Evolutionary conservation across 202 grass and related monocot species (phyloP), one percentile per base, ranked within the genome.

Genomic region (Zizania palustris): DNA sequence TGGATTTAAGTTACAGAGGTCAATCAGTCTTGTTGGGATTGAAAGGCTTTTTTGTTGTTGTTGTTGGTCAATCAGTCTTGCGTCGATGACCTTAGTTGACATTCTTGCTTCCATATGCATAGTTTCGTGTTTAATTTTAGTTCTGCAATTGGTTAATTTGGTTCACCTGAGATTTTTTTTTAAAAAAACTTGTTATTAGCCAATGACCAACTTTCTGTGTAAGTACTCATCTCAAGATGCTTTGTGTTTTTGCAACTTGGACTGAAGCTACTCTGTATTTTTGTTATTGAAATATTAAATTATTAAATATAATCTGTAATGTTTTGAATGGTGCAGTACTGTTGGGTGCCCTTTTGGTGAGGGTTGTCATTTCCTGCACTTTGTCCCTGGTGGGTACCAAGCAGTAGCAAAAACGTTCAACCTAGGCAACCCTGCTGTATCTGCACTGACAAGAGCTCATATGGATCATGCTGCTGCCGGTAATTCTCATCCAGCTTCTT

Each of bases 301-400:
- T 60, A 45, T 70, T 8, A 16, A 61, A 48, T 11, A 28, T 72
- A 75, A 84, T 22, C 18, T 81, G 19, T 57, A 34, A 11, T 72
- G 7, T 45, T 79, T 83, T 64, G 11, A 75, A 55, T 85, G 59
- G 67, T 91, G 79, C 90, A 97, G 93, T 78, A 97, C 88, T 6
- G 36, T 92, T 38, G 93, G 93, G 68, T 97, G 93, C 56, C 90
- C 90, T 28, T 93, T 93, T 76, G 93, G 93, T 4, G 90, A 91
- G 69, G 83, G 84, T n/a, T 97, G 93, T 9, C 93, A 91, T 87
- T 97, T 97, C 69, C 70, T 85, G 28, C 93, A 97, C 80, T 87
- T 89, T 54, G 82, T 91, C 43, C 90, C 91, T 40, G 91, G 93
- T 12, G 90, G 93, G 21, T 87, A 91, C 62, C 86, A 87, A 13